Conservation (phyloP, 164 flowering plant species). For the Nelumbo lutea region DNA sequence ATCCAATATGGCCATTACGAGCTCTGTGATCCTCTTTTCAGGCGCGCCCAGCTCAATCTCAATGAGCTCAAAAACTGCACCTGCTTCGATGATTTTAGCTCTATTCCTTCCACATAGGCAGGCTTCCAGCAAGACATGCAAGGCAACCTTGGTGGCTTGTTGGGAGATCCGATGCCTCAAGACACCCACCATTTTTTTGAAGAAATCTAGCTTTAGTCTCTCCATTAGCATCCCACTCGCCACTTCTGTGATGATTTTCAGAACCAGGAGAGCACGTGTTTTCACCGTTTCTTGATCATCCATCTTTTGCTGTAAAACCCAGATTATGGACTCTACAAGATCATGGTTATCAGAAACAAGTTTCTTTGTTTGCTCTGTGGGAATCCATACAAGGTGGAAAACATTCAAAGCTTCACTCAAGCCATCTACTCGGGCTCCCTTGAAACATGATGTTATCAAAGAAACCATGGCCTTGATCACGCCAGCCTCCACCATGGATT, state of each 20-base stretch:
- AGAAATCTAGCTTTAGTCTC: slow-evolving; percentile 37
- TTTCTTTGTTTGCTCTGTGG: slow-evolving; percentile 9
- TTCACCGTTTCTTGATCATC: slow-evolving; percentile 11
- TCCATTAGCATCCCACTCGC: slow-evolving; percentile 20
- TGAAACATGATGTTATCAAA: slow-evolving; percentile 19
- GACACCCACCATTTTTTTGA: slow-evolving; percentile 24
- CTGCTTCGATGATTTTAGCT: slow-evolving; percentile 40
- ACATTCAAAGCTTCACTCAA: slow-evolving; percentile 41
- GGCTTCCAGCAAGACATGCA: slow-evolving; percentile 34
- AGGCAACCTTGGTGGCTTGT: slow-evolving; percentile 30
- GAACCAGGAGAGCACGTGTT: slow-evolving; percentile 27
- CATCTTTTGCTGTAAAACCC: slow-evolving; percentile 23
- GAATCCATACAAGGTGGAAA: slow-evolving; percentile 20
- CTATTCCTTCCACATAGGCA: slow-evolving; percentile 47
- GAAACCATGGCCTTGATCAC: slow-evolving; percentile 24
- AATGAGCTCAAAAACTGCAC: slow-evolving; percentile 45
- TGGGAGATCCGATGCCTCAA: slow-evolving; percentile 24
- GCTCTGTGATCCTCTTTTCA: slow-evolving; percentile 40
- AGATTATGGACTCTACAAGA: slow-evolving; percentile 35
- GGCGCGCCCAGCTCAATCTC: slow-evolving; percentile 40
- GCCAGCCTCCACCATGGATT: slow-evolving; percentile 44
- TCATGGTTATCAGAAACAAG: slow-evolving; percentile 9
- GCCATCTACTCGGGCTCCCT: slow-evolving; percentile 9
- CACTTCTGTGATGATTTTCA: slow-evolving; percentile 31
- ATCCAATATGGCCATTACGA: slow-evolving; percentile 31